Evolutionary conservation across 352 stramenopile genomes (phyloP).

Genomic region (Phytophthora pluvialis): DNA sequence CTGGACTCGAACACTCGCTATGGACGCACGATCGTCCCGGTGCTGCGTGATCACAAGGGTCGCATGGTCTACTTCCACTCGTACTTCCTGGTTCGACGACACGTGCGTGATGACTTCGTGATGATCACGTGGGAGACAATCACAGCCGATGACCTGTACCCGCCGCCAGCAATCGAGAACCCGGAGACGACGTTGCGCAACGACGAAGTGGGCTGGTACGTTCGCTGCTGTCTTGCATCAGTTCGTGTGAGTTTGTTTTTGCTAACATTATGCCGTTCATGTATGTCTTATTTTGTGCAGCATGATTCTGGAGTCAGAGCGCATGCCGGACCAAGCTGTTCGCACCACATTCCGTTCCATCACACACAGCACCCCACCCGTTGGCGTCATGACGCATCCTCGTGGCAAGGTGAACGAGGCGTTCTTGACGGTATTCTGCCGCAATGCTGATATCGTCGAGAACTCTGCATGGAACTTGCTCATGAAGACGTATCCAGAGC

Average conservation of each 20-base stretch:
- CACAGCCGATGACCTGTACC: constrained; percentile 69
- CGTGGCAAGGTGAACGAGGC: constrained; percentile 77
- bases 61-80: constrained; percentile 80
- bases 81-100: constrained; percentile 74
- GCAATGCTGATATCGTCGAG: constrained; percentile 76
- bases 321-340: constrained; percentile 50
- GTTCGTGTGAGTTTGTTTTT: background rate
- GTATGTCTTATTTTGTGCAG: constrained; percentile 31
- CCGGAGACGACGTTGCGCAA: constrained; percentile 72
- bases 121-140: constrained; percentile 81
- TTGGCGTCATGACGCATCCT: constrained; percentile 69
- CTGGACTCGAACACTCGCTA: constrained; percentile 81
- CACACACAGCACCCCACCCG: constrained; percentile 71
- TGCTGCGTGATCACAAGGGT: constrained; percentile 68
- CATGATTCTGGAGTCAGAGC: constrained; percentile 72
- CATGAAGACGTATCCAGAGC: constrained; percentile 57
- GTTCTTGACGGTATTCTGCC: constrained; percentile 82
- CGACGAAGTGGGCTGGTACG: constrained; percentile 82
- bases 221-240: constrained; percentile 9
- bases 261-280: constrained; percentile 1
- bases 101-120: constrained; percentile 58
- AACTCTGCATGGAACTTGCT: constrained; percentile 66
- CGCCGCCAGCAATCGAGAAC: constrained; percentile 40
- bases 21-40: constrained; percentile 71
- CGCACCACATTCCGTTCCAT: constrained; percentile 70